These are phyloP conservation scores for Kwoniella dendrophila DNA, from an alignment of 768 basidiomycete species.

Conservation along the genomic window DNA sequence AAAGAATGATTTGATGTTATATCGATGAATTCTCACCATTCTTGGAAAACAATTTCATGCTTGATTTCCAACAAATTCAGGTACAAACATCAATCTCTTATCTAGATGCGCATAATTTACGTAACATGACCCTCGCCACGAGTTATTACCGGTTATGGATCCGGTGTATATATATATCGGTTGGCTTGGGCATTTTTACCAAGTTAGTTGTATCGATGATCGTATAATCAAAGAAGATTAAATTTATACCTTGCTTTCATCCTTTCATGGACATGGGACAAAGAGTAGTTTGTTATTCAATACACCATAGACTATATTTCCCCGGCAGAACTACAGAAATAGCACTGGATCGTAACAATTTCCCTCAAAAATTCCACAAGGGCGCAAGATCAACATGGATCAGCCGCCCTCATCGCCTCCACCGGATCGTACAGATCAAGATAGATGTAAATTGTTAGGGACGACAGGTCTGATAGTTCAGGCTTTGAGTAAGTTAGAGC, in stretches of 20 bases:
- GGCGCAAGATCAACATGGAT: conserved; percentile 10
- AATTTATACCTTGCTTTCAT: no score
- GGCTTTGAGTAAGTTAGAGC: conserved; percentile 40
- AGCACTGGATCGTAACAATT: no score
- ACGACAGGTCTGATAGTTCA: conserved; percentile 53
- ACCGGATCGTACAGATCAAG: conserved; percentile 25
- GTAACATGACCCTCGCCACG: background rate
- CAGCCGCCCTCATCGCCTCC: conserved; percentile 1
- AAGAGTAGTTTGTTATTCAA: no score
- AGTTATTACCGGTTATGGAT: background rate
- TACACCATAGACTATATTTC: no score
- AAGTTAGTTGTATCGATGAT: no score
- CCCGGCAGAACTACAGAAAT: no score
- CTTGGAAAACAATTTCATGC: no score
- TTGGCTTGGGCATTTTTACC: background rate
- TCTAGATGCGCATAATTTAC: no score
- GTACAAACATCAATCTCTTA: background rate
- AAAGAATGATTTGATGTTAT: background rate
- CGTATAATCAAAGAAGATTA: no score
- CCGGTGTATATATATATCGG: background rate
- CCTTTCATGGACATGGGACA: no score
- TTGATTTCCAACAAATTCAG: background rate
- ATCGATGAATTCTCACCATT: background rate
- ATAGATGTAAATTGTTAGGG: conserved; percentile 50
- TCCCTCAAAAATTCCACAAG: background rate